A percentile compares a stretch with the other conserved stretches of the same genome.
These are phyloP conservation scores for Fagus sylvatica DNA, from an alignment of 306 rosid species.

Conservation along the genomic window DNA sequence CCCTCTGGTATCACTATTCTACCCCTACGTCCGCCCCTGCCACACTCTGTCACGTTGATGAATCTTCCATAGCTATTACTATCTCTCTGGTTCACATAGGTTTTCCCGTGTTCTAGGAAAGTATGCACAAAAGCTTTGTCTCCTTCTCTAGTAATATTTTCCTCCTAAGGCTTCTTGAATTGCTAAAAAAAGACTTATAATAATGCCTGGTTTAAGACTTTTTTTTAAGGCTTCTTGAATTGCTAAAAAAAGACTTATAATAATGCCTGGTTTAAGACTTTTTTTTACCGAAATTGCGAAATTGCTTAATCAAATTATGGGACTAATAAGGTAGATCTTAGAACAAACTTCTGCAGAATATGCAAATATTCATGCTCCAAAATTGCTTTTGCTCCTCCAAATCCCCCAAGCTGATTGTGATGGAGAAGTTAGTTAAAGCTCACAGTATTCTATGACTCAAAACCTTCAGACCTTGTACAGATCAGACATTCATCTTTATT, in stretches of 20 bases:
- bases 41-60: no score
- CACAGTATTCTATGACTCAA: not conserved
- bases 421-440: constrained; percentile 4
- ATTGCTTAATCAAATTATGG: constrained; percentile 1
- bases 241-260: no score
- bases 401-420: not conserved
- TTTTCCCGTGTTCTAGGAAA: no score
- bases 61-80: no score
- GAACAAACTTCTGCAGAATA: not conserved
- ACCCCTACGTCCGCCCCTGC: no score
- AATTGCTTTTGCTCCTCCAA: not conserved
- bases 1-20: no score
- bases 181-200: no score
- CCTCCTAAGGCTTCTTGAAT: no score
- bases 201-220: constrained; percentile 1
- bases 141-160: no score
- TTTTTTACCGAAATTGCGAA: not conserved
- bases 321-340: not conserved
- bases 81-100: no score
- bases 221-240: no score
- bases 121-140: no score
- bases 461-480: not conserved
- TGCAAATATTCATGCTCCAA: not conserved
- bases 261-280: constrained; percentile 2
- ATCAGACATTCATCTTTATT: constrained; percentile 1